Percentiles rank a stretch among this genome's conserved stretches.
These are phyloP conservation scores for Albatrellus sp. DNA, from an alignment of 1,284 basidiomycete genomes.

Conservation along the genomic window DNA sequence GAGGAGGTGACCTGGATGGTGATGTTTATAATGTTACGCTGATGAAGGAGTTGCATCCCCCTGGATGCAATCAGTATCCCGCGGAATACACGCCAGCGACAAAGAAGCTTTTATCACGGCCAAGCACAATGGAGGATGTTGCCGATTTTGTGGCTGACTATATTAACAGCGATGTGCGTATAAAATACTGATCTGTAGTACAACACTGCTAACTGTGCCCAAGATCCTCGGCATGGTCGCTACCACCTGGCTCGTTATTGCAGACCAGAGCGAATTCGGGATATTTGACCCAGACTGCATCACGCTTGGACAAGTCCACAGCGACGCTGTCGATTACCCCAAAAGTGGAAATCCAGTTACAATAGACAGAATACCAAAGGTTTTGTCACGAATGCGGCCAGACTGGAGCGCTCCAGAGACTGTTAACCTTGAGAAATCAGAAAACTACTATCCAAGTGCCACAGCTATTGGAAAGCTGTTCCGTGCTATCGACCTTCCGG, in stretches of 20 bases:
- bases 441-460: slow-evolving; percentile 34
- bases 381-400: slow-evolving; percentile 26
- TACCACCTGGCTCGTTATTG: slow-evolving; percentile 50
- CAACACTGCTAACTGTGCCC: not conserved
- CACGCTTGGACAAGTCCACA: slow-evolving; percentile 50
- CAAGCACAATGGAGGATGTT: slow-evolving; percentile 55
- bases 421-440: slow-evolving; percentile 18
- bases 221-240: slow-evolving; percentile 52
- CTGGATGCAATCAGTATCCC: slow-evolving; percentile 20
- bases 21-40: slow-evolving; percentile 27
- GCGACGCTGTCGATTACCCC: slow-evolving; percentile 59
- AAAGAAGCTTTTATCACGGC: slow-evolving; percentile 34
- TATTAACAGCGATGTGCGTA: slow-evolving; percentile 48
- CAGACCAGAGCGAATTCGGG: slow-evolving; percentile 45
- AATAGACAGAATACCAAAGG: slow-evolving; percentile 33
- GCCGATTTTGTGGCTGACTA: slow-evolving; percentile 66
- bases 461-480: slow-evolving; percentile 46
- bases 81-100: slow-evolving; percentile 40
- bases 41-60: slow-evolving; percentile 20
- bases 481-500: slow-evolving; percentile 40
- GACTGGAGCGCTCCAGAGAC: slow-evolving; percentile 61
- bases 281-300: slow-evolving; percentile 52
- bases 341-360: slow-evolving; percentile 43
- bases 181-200: slow-evolving; percentile 5
- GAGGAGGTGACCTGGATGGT: slow-evolving; percentile 56